These are phyloP conservation scores for Trifolium dubium DNA, from an alignment of 306 rosid genomes.

Conservation along the genomic window DNA sequence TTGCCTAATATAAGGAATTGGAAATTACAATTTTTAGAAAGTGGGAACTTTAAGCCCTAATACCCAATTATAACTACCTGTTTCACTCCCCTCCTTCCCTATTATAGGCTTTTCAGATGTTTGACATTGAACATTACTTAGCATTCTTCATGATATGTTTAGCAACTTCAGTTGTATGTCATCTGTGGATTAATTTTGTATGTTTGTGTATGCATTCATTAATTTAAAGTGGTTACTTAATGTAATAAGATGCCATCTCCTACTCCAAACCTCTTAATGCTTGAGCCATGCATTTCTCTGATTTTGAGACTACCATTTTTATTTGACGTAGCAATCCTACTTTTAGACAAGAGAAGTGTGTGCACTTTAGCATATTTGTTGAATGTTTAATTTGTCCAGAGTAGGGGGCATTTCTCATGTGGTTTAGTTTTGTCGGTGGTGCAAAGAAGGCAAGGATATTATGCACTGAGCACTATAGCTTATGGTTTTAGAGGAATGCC, in stretches of 20 bases:
- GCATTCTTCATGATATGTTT: background rate
- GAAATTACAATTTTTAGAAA: background rate
- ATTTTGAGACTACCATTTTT: background rate
- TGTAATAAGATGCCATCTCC: background rate
- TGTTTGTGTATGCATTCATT: background rate
- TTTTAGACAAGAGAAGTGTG: background rate
- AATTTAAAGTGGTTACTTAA: background rate
- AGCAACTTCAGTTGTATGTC: background rate
- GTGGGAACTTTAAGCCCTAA: background rate
- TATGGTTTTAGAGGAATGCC: background rate
- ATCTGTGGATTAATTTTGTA: background rate
- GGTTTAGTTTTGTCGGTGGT: background rate
- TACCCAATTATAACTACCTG: background rate
- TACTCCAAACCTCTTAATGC: background rate
- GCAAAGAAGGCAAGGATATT: slow-evolving; percentile 9
- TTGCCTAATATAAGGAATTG: background rate
- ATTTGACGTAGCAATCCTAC: background rate
- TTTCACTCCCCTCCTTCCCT: background rate
- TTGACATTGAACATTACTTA: background rate
- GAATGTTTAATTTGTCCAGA: background rate
- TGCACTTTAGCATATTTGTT: background rate
- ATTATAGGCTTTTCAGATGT: background rate
- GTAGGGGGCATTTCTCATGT: background rate
- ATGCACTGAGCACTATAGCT: slow-evolving; percentile 7
- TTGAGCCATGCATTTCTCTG: background rate